Conservation (phyloP, 129 eudicot species). For the Flaveria sonorensis region DNA sequence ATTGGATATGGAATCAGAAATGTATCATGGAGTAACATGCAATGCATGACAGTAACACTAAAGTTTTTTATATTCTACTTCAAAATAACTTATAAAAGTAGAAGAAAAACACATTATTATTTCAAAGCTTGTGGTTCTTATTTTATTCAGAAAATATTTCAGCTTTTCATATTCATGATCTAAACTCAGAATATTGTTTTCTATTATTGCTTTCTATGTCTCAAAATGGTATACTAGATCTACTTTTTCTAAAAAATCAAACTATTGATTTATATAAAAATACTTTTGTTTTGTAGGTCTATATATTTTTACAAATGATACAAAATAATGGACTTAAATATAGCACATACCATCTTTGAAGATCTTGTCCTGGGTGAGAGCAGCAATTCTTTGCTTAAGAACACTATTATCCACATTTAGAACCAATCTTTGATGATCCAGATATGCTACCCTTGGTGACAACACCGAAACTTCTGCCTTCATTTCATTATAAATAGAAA, state of each 20-base stretch:
- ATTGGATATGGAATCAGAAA: constrained; percentile 37
- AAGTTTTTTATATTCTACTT: constrained; percentile 10
- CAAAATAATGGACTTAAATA: neutral
- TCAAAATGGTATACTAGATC: neutral
- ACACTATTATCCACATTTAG: constrained; percentile 84
- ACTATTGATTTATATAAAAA: neutral
- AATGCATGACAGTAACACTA: constrained; percentile 27
- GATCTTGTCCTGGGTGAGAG: constrained; percentile 87
- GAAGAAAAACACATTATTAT: neutral
- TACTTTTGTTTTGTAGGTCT: neutral
- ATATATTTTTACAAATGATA: constrained; percentile 2
- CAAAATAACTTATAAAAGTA: neutral
- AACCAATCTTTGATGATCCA: constrained; percentile 89
- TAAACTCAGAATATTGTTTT: neutral
- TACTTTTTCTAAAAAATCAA: no score
- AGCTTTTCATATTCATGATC: neutral
- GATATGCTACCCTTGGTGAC: constrained; percentile 88
- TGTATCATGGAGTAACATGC: constrained; percentile 49
- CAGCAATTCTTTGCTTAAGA: constrained; percentile 89
- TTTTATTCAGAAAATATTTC: neutral
- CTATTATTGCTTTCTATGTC: neutral
- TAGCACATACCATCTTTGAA: constrained; percentile 78
- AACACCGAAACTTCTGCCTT: constrained; percentile 88
- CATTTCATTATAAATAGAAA: neutral
- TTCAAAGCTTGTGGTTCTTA: neutral